phyloP scores from a whole-genome alignment of 352 stramenopile genomes.

The Phytophthora hibernalis region DNA sequence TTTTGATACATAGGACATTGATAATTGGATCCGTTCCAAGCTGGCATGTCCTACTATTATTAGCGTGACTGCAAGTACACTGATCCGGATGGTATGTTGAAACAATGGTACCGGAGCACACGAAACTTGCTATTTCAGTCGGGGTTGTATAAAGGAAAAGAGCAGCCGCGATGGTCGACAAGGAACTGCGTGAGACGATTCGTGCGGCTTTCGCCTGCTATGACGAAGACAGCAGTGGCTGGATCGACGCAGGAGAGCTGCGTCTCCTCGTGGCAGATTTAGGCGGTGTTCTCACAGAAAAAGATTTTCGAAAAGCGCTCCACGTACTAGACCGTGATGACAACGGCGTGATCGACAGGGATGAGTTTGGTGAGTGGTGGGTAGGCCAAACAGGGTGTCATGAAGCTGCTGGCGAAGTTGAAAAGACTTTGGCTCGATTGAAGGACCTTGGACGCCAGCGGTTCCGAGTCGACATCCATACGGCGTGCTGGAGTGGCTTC shows the following conservation, averaged over 20 bases:
- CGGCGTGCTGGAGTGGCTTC: conserved; percentile 60
- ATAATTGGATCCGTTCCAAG: too few species aligned
- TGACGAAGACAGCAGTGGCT: conserved; percentile 60
- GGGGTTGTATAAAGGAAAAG: too few species aligned
- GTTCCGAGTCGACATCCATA: conserved; percentile 76
- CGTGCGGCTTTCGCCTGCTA: conserved; percentile 67
- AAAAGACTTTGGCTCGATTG: conserved; percentile 58
- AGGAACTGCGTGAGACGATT: conserved; percentile 62
- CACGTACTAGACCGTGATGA: conserved; percentile 56
- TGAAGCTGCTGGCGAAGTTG: conserved; percentile 46
- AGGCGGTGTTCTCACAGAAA: conserved; percentile 57
- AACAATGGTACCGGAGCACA: too few species aligned
- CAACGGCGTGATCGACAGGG: conserved; percentile 60
- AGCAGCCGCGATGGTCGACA: conserved; percentile 9
- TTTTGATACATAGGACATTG: too few species aligned
- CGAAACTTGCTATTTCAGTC: too few species aligned
- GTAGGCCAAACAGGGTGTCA: conserved; percentile 41
- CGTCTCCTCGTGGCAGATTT: conserved; percentile 59
- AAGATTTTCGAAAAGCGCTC: conserved; percentile 47
- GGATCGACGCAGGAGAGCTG: conserved; percentile 62
- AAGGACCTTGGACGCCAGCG: conserved; percentile 60
- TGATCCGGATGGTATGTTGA: too few species aligned
- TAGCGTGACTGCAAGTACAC: too few species aligned
- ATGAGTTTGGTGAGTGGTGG: conserved; percentile 76
- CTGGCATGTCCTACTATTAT: too few species aligned